Evolutionary conservation across 306 rosid species (phyloP), one percentile per base, ranked within the genome.

Genomic region (Acacia crassicarpa): DNA sequence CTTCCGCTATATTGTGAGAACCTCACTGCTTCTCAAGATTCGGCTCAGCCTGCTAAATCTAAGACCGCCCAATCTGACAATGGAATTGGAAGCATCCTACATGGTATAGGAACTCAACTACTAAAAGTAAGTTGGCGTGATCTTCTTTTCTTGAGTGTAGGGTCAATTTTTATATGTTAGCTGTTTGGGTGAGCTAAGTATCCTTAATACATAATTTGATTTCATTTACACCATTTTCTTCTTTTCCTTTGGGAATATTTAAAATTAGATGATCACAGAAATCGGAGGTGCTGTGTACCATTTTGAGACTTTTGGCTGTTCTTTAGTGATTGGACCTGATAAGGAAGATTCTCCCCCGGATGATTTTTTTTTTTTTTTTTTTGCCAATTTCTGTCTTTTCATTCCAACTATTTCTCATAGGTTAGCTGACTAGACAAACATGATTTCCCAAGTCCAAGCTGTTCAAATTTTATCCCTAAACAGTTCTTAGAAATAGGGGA

Each of bases 1-100:
- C 90, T 83, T 81, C 91, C 98, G 49, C 83, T 83, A 63, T 74
- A 84, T 74, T 87, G 83, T 76, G 93, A 88, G 80, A 86, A 87
- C 78, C 84, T 86, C 81, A 81, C 68, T 32, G 72, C 86, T 78
- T 68, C 87, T n/a, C 87, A 79, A 77, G 77, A 72, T 87, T 80
- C 90, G 51, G 75, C 76, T 23, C 78, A 48, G 40, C 74, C 66
- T 67, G 74, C 81, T 82, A 83, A 81, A 84, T 88, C 87, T 8
- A 89, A 82, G 83, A 86, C 80, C 6, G 91, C 86, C 77, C 90
- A 83, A 85, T 84, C 91, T 9, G 89, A 86, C 70, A 81, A 84
- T 78, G 83, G 80, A 41, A n/a, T 20, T 69, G 74, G 6, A 73
- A 72, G 85, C 78, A 88, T 79, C 66, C 85, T 22, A 43, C 86